These are phyloP conservation scores for Anethum foeniculum DNA, from an alignment of 140 eudicot genomes.

Conservation along the genomic window DNA sequence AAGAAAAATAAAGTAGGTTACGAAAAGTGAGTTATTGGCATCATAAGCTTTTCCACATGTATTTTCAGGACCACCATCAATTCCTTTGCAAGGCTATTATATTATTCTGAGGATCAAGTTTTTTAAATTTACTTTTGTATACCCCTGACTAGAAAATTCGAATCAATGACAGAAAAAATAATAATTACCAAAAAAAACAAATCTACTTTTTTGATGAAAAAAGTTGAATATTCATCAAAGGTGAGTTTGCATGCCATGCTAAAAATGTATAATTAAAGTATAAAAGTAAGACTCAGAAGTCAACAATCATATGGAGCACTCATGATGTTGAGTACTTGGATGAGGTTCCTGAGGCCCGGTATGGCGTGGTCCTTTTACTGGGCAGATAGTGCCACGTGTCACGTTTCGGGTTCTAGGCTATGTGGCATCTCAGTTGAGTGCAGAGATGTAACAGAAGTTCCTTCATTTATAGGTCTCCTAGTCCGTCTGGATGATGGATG, in stretches of 20 bases:
- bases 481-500: too few species aligned
- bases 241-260: neutral
- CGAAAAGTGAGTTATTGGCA: neutral
- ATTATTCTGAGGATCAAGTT: neutral
- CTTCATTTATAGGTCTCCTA: too few species aligned
- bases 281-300: neutral
- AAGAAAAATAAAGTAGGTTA: neutral
- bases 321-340: neutral
- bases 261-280: neutral
- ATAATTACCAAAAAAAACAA: neutral
- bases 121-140: neutral
- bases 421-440: neutral
- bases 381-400: neutral
- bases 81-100: neutral
- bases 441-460: neutral
- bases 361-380: neutral
- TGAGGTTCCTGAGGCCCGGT: neutral
- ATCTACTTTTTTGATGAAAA: neutral
- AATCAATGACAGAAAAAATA: neutral
- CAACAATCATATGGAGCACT: constrained; percentile 1
- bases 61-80: neutral
- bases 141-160: neutral
- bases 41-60: neutral
- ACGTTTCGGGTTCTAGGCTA: neutral
- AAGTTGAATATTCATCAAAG: neutral